These are phyloP conservation scores for Picea sitchensis DNA, from an alignment of 75 land plant genomes.

Conservation along the genomic window DNA sequence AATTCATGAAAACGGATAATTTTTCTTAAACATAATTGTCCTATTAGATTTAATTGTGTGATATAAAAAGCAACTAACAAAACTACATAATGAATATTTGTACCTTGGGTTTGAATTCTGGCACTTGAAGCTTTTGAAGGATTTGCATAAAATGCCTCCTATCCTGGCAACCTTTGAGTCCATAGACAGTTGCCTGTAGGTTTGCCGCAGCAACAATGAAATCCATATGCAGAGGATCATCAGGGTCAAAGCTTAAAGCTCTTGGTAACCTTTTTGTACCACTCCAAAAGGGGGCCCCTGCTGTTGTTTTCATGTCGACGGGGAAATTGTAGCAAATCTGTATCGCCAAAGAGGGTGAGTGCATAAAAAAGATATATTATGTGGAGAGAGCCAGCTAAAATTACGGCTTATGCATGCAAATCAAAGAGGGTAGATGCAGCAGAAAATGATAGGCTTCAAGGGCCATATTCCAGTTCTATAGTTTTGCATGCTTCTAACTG, in stretches of 20 bases:
- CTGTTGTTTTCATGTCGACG: slow-evolving; percentile 44
- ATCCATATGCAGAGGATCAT: slow-evolving; percentile 36
- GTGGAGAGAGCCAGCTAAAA: too few relatives aligned
- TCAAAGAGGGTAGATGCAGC: not conserved
- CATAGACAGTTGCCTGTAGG: slow-evolving; percentile 58
- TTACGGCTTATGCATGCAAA: too few relatives aligned
- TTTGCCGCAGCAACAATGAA: slow-evolving; percentile 56
- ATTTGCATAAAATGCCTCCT: slow-evolving; percentile 32
- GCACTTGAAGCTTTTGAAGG: slow-evolving; percentile 30
- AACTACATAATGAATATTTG: not conserved
- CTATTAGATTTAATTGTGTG: not conserved
- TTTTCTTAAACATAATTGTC: not conserved
- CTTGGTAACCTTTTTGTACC: slow-evolving; percentile 50
- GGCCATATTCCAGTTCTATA: not conserved
- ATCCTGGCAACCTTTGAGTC: slow-evolving; percentile 56
- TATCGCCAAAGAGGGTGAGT: not conserved
- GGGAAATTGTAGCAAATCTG: slow-evolving; percentile 55
- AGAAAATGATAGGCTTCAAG: not conserved
- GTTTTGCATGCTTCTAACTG: not conserved
- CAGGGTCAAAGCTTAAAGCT: slow-evolving; percentile 32
- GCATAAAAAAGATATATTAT: not conserved
- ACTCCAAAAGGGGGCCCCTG: slow-evolving; percentile 57
- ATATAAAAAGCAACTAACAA: not conserved
- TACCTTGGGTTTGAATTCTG: slow-evolving; percentile 52
- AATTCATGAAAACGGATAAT: not conserved